Evolutionary conservation across 768 basidiomycete genomes (phyloP), one percentile per base, ranked within the genome.

Genomic region (Pleurotus citrinopileatus): DNA sequence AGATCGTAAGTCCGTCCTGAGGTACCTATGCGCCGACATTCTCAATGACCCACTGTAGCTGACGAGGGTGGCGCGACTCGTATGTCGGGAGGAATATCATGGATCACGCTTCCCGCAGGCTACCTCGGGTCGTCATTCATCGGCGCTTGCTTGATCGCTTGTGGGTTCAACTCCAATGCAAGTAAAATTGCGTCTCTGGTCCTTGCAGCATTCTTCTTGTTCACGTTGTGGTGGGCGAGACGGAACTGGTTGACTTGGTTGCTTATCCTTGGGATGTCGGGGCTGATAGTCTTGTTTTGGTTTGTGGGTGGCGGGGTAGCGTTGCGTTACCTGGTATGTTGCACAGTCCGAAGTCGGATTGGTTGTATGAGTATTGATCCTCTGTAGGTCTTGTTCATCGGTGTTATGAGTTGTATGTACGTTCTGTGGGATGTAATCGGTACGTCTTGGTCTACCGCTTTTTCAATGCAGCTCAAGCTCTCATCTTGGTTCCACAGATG

Each of bases 181-280:
- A 89, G 86, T 71, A 96, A 96, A 65, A 63, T 94, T 42, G 93
- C 91, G 1, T 83, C 82, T 19, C 67, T 96, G 19, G 84, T 86
- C 7, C 76, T 96, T 46, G 94, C 85, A 7, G 88, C 67, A n/a
- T 90, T 93, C 69, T 95, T 94, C 72, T 59, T 95, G 27, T 76
- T 94, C 60, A 94, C 91, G 1, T 76, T 94, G 2, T 96, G 91
- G 90, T 91, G 90, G 89, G 89, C 89, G 6, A 75, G 87, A 45
- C 76, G 73, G 58, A 89, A 89, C 63, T 78, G 82, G 75, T 59
- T 95, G 87, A 87, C 90, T 3, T 94, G 91, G 90, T 60, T 76
- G 1, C 75, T 94, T 19, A 89, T 94, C 53, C 52, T 88, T 12
- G 84, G 87, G 17, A 91, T 94, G 86, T 75, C 82, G 3, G 91